A percentile compares a stretch with the other conserved stretches of the same genome.
phyloP scores from a whole-genome alignment of 108 stramenopile species.

The Mediolabrus comicus region DNA sequence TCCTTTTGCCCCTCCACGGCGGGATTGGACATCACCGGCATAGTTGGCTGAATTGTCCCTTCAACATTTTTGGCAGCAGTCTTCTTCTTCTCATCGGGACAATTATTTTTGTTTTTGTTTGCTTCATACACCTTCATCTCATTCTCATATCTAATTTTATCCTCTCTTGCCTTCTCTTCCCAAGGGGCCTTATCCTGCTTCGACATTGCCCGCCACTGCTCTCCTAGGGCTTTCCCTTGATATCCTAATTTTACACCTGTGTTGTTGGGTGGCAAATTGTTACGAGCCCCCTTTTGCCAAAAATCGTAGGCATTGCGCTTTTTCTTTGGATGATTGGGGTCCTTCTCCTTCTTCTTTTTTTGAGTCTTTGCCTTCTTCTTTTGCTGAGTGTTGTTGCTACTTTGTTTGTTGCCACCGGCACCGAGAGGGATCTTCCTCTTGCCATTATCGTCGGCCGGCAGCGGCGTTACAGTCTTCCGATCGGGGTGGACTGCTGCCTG shows the following conservation, averaged over 20 bases:
- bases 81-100: background rate
- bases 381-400: background rate
- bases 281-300: background rate
- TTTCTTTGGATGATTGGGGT: background rate
- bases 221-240: too few species aligned
- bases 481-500: background rate
- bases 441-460: background rate
- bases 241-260: too few species aligned
- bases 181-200: background rate
- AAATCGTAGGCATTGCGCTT: background rate
- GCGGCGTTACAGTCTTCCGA: background rate
- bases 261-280: too few species aligned
- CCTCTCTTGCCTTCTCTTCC: background rate
- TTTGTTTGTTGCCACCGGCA: background rate
- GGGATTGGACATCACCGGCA: background rate
- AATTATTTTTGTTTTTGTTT: background rate
- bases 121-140: background rate
- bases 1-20: background rate
- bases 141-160: background rate
- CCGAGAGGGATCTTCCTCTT: background rate
- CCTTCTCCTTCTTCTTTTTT: background rate
- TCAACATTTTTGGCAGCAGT: background rate
- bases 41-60: background rate
- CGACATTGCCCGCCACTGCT: background rate
- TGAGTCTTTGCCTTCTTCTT: slow-evolving; percentile 6